Conservation (phyloP, 495 filamentous ascomycete species). For the Xylaria scruposa region DNA sequence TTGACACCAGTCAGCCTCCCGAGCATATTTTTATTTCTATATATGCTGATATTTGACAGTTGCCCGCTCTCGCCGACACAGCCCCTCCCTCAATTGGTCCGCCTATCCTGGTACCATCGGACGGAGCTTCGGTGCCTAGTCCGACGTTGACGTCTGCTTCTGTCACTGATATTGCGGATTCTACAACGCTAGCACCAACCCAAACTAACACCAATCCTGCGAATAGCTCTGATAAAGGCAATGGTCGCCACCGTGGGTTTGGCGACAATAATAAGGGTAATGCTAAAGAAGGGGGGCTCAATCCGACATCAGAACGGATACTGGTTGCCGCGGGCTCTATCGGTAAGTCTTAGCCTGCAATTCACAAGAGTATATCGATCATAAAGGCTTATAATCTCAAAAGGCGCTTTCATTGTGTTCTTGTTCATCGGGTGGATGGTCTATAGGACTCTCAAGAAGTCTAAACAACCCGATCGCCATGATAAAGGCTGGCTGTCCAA, state of each 20-base stretch:
- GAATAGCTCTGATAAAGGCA: no score
- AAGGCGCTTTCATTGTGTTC: slow-evolving; percentile 51
- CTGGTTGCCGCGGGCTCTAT: slow-evolving; percentile 58
- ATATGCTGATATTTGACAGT: background rate
- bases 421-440: slow-evolving; percentile 50
- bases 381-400: background rate
- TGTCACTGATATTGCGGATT: background rate
- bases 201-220: background rate
- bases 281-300: slow-evolving; percentile 30
- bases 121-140: background rate
- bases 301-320: slow-evolving; percentile 48
- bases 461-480: slow-evolving; percentile 28
- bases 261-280: background rate
- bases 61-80: slow-evolving; percentile 2
- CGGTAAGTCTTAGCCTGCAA: slow-evolving; percentile 41
- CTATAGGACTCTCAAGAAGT: slow-evolving; percentile 46
- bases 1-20: background rate
- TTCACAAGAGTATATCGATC: background rate
- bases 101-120: background rate
- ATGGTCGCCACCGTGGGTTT: background rate
- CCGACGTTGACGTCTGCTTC: background rate
- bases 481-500: slow-evolving; percentile 21
- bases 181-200: background rate
- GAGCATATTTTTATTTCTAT: background rate
- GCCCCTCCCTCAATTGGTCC: background rate